Base-by-base conservation (phyloP, 169 alveolate genomes). In the Cryptosporidium parvum region DNA sequence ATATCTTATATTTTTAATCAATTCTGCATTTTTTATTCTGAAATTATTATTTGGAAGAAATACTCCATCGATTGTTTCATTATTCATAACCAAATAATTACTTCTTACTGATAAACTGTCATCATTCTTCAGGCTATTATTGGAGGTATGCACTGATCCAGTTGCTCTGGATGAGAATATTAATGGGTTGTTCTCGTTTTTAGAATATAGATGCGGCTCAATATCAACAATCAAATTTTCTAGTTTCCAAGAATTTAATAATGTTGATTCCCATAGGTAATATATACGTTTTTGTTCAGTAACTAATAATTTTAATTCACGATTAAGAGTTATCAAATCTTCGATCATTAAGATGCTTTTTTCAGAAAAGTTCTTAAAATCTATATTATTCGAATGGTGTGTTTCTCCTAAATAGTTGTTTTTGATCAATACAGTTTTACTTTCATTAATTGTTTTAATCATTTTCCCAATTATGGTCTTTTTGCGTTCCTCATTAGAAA, bases 281-380 rank as follows among this genome's bases (percentile, higher is more conserved):
- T 72, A 29, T 26, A 72, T 52, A 51, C 85, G 51, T 29, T 16
- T 72, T 72, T 53, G 37, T 52, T 72, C 85, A 3, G 85, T 51
- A 23, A 72, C 3, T 16, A 53, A 51, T 51, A 72, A 14, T 44
- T 72, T 72, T 21, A 72, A 21, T 33, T 45, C 67, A 7, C 85
- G 67, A 48, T 72, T 72, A n/a, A 72, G 16, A 42, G 23, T 39
- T 44, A 72, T 31, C 23, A 72, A 29, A 56, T 45, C 53, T 52
- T 48, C 85, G 6, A 72, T 18, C 29, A 18, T 21, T 37, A 67
- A 3, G 56, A 16, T 3, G 23, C 0, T 39, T 21, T 67, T 33
- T 37, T 33, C 73, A 65, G 26, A 1, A 0, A 8, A 56, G 35
- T 56, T 26, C 35, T 4, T n/a, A 21, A 23, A n/a, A 21, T 56